Base-by-base conservation (phyloP, 2,329 filamentous ascomycete species). In the Tolypocladium endophyticum region DNA sequence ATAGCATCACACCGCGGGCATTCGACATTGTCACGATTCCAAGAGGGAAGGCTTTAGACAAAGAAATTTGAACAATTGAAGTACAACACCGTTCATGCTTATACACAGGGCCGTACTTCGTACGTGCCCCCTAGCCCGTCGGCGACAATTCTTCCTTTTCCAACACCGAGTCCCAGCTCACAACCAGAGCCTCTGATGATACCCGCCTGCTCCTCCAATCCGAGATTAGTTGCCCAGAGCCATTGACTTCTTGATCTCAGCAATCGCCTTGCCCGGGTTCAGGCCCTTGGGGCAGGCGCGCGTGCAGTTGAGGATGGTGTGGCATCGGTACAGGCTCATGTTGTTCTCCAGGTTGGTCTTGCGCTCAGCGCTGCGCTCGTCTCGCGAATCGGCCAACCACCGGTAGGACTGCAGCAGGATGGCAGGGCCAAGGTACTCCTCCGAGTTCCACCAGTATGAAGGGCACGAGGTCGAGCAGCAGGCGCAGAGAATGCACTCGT, bases 381-480 rank as follows among this genome's bases (percentile, higher is more conserved):
- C 94, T 77, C 94, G 88, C 52, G 90, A 95, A 76, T 99, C 94
- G 72, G 87, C 89, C 66, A 99, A 83, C 94, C 94, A 99, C 73
- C 93, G 87, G 86, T 97, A 99, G 11, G 92, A 96, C 80, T 99
- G 94, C 66, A 99, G 86, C 58, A 99, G 88, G 62, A 99, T 90
- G 66, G 94, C 94, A 61, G 94, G 94, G 64, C 94, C 94, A 57
- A 99, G 90, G 81, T 99, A 99, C 77, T 97, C 92, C 79, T 97
- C 92, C 68, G 88, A 87, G 82, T 99, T 99, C 94, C 94, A 99
- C 94, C 94, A 99, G 84, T 99, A 99, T 23, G 92, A 97, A n/a
- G 94, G 94, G 83, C 94, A 99, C 55, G 93, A 96, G 28, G 94
- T 99, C 67, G 90, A 94, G 87, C 94, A 99, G 87, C 94, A 99